A percentile compares a stretch with the other conserved stretches of the same genome.
Evolutionary conservation across 257 asterid species (phyloP).

Genomic region (Nicotiana undulata): DNA sequence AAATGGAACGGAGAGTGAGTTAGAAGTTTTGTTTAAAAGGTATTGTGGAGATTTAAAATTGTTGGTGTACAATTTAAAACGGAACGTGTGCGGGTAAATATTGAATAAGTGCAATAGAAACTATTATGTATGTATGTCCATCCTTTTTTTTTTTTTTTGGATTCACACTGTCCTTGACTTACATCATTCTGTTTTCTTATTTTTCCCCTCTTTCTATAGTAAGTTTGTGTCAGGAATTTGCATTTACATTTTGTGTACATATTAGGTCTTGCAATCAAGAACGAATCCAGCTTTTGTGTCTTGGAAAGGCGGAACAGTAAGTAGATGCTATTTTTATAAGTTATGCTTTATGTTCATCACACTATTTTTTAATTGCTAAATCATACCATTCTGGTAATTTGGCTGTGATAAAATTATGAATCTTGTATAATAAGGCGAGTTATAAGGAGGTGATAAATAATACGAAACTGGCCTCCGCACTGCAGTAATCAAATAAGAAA

Average conservation of each 20-base stretch:
- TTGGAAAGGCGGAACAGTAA: conserved; percentile 97
- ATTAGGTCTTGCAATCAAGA: conserved; percentile 82
- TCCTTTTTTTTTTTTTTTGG: background rate
- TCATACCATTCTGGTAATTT: background rate
- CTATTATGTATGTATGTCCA: background rate
- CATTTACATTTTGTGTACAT: background rate
- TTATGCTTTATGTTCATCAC: background rate
- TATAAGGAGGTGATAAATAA: background rate
- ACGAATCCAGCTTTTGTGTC: conserved; percentile 61
- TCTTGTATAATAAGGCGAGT: background rate
- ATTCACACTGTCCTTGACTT: background rate
- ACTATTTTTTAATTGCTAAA: background rate
- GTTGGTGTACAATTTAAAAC: background rate
- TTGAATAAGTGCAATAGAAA: background rate
- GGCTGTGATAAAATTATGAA: background rate
- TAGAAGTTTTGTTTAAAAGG: background rate
- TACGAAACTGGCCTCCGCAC: background rate
- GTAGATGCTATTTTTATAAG: conserved; percentile 26
- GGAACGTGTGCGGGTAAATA: background rate
- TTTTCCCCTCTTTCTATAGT: background rate
- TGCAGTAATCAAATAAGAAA: background rate
- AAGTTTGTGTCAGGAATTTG: background rate
- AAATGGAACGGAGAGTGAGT: background rate
- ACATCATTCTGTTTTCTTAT: background rate
- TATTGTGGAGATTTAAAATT: background rate